Base-by-base conservation (phyloP, 1,284 basidiomycete genomes). In the Meira miltonrushii region DNA sequence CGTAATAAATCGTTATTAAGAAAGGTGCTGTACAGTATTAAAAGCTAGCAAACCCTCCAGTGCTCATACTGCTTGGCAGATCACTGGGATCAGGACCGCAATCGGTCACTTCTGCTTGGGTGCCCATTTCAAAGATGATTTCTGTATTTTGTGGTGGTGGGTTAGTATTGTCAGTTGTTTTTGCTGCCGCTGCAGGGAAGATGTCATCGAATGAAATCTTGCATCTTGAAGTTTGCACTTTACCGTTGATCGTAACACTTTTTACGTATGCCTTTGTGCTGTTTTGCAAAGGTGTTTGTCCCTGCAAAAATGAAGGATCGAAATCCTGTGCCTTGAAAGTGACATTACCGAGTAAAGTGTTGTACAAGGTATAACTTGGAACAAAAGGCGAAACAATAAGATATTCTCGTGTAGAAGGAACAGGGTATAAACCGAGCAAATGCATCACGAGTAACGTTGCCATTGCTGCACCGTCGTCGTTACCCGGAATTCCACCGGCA, bases 401-500 rank as follows among this genome's bases (percentile, higher is more conserved):
- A 48, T 67, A 51, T 57, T 74, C 71, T 33, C 61, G 67, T 1
- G 71, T 68, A 1, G 68, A 64, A 2, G 85, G 84, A 7, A 86
- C 83, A 54, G 85, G 85, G 65, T 84, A 85, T 21, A 85, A 75
- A 0, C 84, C 84, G 1, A 84, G 71, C 43, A 85, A 74, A 65
- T 84, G 83, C 79, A 84, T 87, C 0, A 82, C 80, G 1, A 82
- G 84, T 62, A 85, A 86, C 64, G 85, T 85, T 2, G 82, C 86
- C 87, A 88, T 87, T 0, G 86, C 87, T 48, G 84, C 86, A 78
- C 64, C 77, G 66, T 85, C 84, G 61, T 84, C 83, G 65, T 85
- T 85, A 12, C 83, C 71, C 5, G 71, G 71, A 9, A 72, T 48
- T 1, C 64, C 64, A 9, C 46, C 60, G 1, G 53, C 51, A 52